Evolutionary conservation across 2,329 filamentous ascomycete species (phyloP), one percentile per base, ranked within the genome.

Genomic region (Aschersonia sp.): DNA sequence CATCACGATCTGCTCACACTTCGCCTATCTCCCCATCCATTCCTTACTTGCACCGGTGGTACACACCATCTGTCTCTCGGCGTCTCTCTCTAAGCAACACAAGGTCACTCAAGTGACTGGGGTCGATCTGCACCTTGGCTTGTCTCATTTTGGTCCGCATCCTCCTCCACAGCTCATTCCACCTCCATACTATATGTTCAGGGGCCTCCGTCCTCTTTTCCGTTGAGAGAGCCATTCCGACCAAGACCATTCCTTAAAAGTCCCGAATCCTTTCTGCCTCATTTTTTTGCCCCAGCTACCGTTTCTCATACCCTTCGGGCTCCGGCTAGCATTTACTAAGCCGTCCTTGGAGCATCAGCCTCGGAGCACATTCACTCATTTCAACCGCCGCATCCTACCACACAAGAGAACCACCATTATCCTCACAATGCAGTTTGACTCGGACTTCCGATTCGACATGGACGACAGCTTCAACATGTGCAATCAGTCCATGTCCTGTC

Each of bases 181-280:
- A 59, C 53, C 55, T 60, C 57, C 52, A 55, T 55, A 55, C 55
- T 68, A 68, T 68, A 68, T 66, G 63, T 68, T 67, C 57, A 62
- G 59, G 56, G 55, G 56, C 55, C 57, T 61, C 62, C 63, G 56
- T 63, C 63, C 53, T 58, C 53, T 55, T 47, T 44, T 55, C 50
- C 55, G 33, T 52, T 47, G 56, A 57, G 55, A 50, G 56, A 61
- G 47, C 59, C 63, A 64, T 64, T 62, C 60, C 58, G 56, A 56
- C 57, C 56, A 60, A 55, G 60, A 52, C 54, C 57, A 46, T 47
- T 51, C 51, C 45, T 51, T 51, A 42, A 42, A 37, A 41, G 12
- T 29, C 39, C 40, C 48, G 47, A 41, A 8, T 46, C 41, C 30
- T 42, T 46, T 51, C 44, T 39, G 47, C 31, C 30, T 47, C 49